Evolutionary conservation across 306 rosid genomes (phyloP), one percentile per base, ranked within the genome.

Genomic region (Trifolium subterraneum): DNA sequence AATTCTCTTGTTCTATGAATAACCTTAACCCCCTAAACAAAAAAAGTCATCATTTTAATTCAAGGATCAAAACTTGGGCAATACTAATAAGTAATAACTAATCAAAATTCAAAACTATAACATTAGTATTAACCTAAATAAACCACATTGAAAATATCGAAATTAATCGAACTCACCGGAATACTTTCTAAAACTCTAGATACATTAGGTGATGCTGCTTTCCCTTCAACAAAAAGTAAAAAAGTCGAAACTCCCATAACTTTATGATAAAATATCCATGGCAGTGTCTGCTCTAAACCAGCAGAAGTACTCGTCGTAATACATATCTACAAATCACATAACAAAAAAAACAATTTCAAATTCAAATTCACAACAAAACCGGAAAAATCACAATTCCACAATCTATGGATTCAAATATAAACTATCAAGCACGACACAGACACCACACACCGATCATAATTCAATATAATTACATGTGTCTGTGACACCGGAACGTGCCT

Each of bases 211-310:
- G 95, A 83, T 15, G 99, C 95, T 74, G 99, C 99, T 75, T 90
- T 92, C 75, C 96, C 99, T 85, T 94, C 99, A 22, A 94, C 97
- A 36, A 94, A 94, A 70, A 94, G 95, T 20, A 90, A 80, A 67
- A 92, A 94, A 76, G 11, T 87, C 0, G 99, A 88, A 74, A 94
- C 99, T 75, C 99, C 99, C 68, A 94, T 80, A 31, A 94, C 93
- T 82, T 92, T 94, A 74, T 94, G 99, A 84, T 90, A 94, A 81
- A 82, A 94, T 66, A 94, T 87, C 99, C 99, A 92, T 1, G 99
- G 99, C 81, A 94, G 85, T 45, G 80, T 90, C 85, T 94, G 99
- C 76, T 92, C 95, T 72, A 94, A 80, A 68, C 91, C 90, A 59
- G 92, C 96, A 23, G 98, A 90, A 83, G 96, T 94, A 72, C 96